Base-by-base conservation (phyloP, 192 early-diverging fungal genomes). In the Podila verticillata region DNA sequence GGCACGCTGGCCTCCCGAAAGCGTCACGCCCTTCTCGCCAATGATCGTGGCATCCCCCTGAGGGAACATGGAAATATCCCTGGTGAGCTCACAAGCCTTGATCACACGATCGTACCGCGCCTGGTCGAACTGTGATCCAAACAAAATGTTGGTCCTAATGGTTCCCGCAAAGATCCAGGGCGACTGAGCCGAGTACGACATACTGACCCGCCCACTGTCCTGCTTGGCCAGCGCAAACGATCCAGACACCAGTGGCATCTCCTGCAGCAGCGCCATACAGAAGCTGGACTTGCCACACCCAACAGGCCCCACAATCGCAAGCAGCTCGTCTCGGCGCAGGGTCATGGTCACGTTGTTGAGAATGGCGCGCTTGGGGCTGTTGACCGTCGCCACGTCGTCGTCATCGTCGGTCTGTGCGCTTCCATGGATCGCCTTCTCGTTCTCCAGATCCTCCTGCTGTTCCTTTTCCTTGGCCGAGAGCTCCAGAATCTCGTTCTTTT, bases 121-220 rank as follows among this genome's bases (percentile, higher is more conserved):
- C 63, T 81, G 82, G 64, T 92, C 84, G 39, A 84, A 87, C 9
- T 64, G 66, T 26, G 82, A 84, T 35, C 91, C 91, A 82, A 93
- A 92, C 66, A 92, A 59, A 59, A 93, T 91, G 75, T 92, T 93
- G 68, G 90, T 89, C 54, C 84, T 83, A 61, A 93, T 81, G 7
- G 90, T 86, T 7, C 86, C 89, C 59, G 91, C 91, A 74, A 91
- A 85, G 57, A 92, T 91, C 91, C 91, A 92, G 19, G 91, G 83
- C 58, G 86, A 85, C 82, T 92, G 91, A 9, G 91, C 82, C 19
- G 85, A 86, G 70, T 88, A 91, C 1, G 90, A 89, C 29, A 90
- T 84, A 2, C n/a, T 71, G 39, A 80, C 30, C 26, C 62, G 56
- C 17, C 56, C 61, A 24, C 61, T 36, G 4, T 61, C 47, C 13